Conservation (phyloP, 768 basidiomycete species). For the Mycena chlorophos region DNA sequence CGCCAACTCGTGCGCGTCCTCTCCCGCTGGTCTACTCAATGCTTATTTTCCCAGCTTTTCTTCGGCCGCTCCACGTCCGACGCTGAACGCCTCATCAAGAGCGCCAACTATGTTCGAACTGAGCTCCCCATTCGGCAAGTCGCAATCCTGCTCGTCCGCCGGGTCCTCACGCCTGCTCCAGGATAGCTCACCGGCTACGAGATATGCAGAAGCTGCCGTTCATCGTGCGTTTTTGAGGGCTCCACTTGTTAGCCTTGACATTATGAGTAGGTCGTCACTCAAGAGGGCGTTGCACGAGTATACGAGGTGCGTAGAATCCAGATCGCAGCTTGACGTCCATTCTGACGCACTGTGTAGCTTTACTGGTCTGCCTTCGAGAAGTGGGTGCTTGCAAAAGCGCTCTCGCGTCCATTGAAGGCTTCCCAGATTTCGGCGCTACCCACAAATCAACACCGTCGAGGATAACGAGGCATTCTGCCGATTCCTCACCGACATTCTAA, state of each 20-base stretch:
- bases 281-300: constrained; percentile 79
- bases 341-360: constrained; percentile 46
- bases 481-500: constrained; percentile 62
- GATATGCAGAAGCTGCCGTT: constrained; percentile 87
- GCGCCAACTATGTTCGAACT: constrained; percentile 87
- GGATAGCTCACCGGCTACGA: constrained; percentile 79
- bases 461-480: constrained; percentile 82
- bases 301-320: constrained; percentile 62
- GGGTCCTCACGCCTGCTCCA: neutral
- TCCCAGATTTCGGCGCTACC: constrained; percentile 69
- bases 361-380: constrained; percentile 89
- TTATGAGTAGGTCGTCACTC: constrained; percentile 52
- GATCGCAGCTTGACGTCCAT: neutral
- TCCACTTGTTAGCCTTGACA: neutral
- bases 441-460: constrained; percentile 64
- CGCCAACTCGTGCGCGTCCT: constrained; percentile 66
- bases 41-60: constrained; percentile 56
- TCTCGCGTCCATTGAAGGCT: constrained; percentile 5
- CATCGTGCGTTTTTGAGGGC: constrained; percentile 56
- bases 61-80: constrained; percentile 78
- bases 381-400: constrained; percentile 36
- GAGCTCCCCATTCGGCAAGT: constrained; percentile 73
- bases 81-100: constrained; percentile 79
- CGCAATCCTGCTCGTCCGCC: neutral
- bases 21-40: neutral